A percentile compares a stretch with the other conserved stretches of the same genome.
Conservation (phyloP, 805 yeast genomes). For the Metschnikowia amazonensis region DNA sequence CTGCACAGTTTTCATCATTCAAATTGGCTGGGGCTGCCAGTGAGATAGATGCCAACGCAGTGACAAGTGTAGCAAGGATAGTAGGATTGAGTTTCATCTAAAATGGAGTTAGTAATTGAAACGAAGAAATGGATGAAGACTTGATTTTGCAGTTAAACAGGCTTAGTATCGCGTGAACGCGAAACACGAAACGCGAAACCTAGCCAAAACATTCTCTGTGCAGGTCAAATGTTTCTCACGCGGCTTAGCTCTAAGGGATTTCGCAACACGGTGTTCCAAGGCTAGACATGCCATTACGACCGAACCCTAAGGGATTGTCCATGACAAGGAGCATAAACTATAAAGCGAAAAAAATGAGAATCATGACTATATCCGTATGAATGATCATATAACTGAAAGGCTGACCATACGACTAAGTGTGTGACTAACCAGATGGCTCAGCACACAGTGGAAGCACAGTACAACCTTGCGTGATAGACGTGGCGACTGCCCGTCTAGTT, state of each 20-base stretch:
- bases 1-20: slow-evolving; percentile 15
- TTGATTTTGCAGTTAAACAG: background rate
- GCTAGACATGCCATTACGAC: background rate
- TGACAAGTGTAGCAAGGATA: slow-evolving; percentile 11
- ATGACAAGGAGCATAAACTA: no score
- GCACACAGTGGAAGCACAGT: no score
- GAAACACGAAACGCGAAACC: background rate
- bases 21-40: slow-evolving; percentile 18
- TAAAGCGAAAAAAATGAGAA: no score
- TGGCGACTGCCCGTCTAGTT: no score
- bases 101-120: slow-evolving; percentile 7
- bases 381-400: no score
- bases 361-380: no score
- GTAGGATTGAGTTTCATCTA: slow-evolving; percentile 15
- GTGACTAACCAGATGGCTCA: no score
- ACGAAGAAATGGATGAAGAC: background rate
- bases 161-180: slow-evolving; percentile 2
- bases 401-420: no score
- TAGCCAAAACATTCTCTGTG: background rate
- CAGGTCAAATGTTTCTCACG: background rate
- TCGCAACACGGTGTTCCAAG: no score
- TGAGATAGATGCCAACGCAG: slow-evolving; percentile 13
- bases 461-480: no score
- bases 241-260: background rate
- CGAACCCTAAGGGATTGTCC: background rate